phyloP scores from a whole-genome alignment of 1,284 basidiomycete genomes.

The Ganoderma sp. region DNA sequence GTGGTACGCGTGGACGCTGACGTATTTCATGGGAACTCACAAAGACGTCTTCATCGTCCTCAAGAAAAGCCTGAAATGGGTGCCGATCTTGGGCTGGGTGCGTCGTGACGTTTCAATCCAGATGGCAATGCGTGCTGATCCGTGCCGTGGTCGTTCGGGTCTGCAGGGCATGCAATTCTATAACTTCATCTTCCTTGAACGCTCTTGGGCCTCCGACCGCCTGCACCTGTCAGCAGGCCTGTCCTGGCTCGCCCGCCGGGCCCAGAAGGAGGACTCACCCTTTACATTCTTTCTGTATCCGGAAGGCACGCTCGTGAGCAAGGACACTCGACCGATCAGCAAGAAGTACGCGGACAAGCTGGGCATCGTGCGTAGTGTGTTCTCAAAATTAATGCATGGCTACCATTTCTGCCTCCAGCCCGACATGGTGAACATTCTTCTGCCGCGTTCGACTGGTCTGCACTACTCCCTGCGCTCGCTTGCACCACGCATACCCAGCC shows the following conservation, averaged over 20 bases:
- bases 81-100: slow-evolving; percentile 90
- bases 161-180: slow-evolving; percentile 90
- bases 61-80: slow-evolving; percentile 88
- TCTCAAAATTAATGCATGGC: neutral
- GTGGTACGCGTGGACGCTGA: slow-evolving; percentile 91
- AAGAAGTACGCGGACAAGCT: slow-evolving; percentile 84
- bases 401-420: slow-evolving; percentile 50
- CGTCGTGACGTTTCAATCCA: slow-evolving; percentile 35
- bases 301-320: slow-evolving; percentile 89
- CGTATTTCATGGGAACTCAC: slow-evolving; percentile 77
- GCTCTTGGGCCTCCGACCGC: slow-evolving; percentile 87
- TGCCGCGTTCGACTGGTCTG: slow-evolving; percentile 91
- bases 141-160: slow-evolving; percentile 6
- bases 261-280: slow-evolving; percentile 69
- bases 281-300: slow-evolving; percentile 89
- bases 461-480: slow-evolving; percentile 86
- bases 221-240: slow-evolving; percentile 64
- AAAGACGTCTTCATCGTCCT: slow-evolving; percentile 86
- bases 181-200: slow-evolving; percentile 87
- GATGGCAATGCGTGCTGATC: neutral
- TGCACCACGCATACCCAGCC: slow-evolving; percentile 73
- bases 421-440: slow-evolving; percentile 80
- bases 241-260: slow-evolving; percentile 61
- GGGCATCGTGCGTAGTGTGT: slow-evolving; percentile 62
- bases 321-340: slow-evolving; percentile 82